Conservation (phyloP, 2,329 filamentous ascomycete species). For the Ploettnerulaceae sp. region DNA sequence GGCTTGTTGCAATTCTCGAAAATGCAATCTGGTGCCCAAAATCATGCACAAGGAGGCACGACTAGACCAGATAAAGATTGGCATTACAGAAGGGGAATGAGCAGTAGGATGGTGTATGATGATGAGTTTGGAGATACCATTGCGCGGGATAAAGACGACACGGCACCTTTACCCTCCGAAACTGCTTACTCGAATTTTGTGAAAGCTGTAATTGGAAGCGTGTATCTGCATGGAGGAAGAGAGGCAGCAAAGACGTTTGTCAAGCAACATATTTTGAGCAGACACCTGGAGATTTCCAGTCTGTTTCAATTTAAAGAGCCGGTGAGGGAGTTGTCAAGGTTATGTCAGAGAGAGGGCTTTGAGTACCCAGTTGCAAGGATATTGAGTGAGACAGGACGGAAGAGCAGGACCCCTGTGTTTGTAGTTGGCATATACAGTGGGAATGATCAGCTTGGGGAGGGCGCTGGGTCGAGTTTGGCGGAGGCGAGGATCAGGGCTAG, state of each 20-base stretch:
- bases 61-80: slow-evolving; percentile 46
- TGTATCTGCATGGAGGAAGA: slow-evolving; percentile 81
- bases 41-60: slow-evolving; percentile 47
- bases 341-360: slow-evolving; percentile 88
- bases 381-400: slow-evolving; percentile 83
- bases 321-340: slow-evolving; percentile 72
- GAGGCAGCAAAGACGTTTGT: slow-evolving; percentile 79
- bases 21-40: slow-evolving; percentile 39
- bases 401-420: slow-evolving; percentile 81
- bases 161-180: slow-evolving; percentile 29
- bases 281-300: slow-evolving; percentile 67
- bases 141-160: slow-evolving; percentile 26
- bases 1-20: slow-evolving; percentile 78
- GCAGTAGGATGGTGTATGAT: slow-evolving; percentile 73
- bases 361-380: slow-evolving; percentile 81
- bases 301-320: slow-evolving; percentile 84
- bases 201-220: slow-evolving; percentile 73
- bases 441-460: slow-evolving; percentile 86
- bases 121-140: slow-evolving; percentile 76
- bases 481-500: slow-evolving; percentile 74
- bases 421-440: slow-evolving; percentile 94
- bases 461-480: slow-evolving; percentile 70
- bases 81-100: slow-evolving; percentile 63
- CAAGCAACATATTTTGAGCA: slow-evolving; percentile 74
- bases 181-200: slow-evolving; percentile 70